Conservation (phyloP, 2,329 filamentous ascomycete genomes). For the Cordyceps cicadae region DNA sequence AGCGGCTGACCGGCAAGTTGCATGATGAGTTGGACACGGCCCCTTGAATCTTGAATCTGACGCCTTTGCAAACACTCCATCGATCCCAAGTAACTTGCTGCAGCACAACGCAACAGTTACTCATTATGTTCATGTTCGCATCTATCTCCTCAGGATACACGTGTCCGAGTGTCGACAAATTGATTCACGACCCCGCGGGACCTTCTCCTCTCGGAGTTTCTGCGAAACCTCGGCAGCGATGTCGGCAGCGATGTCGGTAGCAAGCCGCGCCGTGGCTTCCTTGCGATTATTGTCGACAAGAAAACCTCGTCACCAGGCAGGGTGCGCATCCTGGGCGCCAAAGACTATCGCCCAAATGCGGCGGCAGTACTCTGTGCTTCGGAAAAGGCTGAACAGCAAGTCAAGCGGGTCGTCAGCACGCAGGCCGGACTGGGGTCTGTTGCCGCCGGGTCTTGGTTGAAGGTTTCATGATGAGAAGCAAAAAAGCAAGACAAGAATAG, state of each 20-base stretch:
- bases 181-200: slow-evolving; percentile 36
- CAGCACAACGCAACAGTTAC: too few relatives aligned
- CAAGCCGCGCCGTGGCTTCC: slow-evolving; percentile 38
- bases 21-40: too few relatives aligned
- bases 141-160: background rate
- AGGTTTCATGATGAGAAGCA: slow-evolving; percentile 32
- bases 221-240: slow-evolving; percentile 38
- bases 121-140: background rate
- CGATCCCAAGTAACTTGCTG: too few relatives aligned
- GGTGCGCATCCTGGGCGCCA: slow-evolving; percentile 31
- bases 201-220: slow-evolving; percentile 45
- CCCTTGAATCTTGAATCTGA: too few relatives aligned
- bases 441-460: slow-evolving; percentile 34
- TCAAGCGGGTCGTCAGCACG: slow-evolving; percentile 36
- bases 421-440: slow-evolving; percentile 28
- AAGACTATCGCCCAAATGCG: slow-evolving; percentile 30
- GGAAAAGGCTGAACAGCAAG: slow-evolving; percentile 22
- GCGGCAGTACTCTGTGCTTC: slow-evolving; percentile 31
- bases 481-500: too few relatives aligned
- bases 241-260: slow-evolving; percentile 15
- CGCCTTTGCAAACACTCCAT: too few relatives aligned
- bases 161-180: slow-evolving; percentile 35
- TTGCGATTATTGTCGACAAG: slow-evolving; percentile 48
- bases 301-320: slow-evolving; percentile 34
- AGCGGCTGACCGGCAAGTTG: too few relatives aligned